Conservation (phyloP, 768 basidiomycete species). For the Termitomyces sp. region DNA sequence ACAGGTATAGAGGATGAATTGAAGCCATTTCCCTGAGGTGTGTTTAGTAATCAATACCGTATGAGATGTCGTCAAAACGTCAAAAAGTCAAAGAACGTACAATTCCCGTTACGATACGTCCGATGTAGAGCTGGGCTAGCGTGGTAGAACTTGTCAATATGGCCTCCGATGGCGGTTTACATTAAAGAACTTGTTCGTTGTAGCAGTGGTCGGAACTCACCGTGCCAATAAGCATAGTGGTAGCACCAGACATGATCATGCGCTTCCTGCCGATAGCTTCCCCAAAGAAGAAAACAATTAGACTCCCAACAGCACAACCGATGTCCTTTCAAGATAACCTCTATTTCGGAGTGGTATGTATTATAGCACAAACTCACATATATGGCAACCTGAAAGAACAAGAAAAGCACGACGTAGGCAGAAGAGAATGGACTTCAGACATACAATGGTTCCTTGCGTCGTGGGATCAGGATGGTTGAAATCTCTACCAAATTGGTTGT, state of each 20-base stretch:
- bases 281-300: conserved; percentile 32
- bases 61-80: background rate
- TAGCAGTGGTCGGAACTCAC: conserved; percentile 13
- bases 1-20: conserved; percentile 36
- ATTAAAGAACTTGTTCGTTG: background rate
- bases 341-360: background rate
- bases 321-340: conserved; percentile 23
- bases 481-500: conserved; percentile 33
- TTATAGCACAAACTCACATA: conserved; percentile 18
- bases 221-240: conserved; percentile 31
- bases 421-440: conserved; percentile 4
- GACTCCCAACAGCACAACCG: conserved; percentile 30
- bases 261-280: conserved; percentile 30
- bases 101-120: conserved; percentile 31
- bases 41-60: background rate
- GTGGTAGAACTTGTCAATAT: conserved; percentile 34
- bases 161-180: conserved; percentile 16
- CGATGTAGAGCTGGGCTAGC: conserved; percentile 29
- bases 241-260: conserved; percentile 32
- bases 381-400: conserved; percentile 19
- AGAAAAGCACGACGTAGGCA: background rate
- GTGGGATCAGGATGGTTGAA: conserved; percentile 31
- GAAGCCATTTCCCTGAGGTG: conserved; percentile 30
- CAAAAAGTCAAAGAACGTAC: conserved; percentile 12
- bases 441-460: conserved; percentile 31